phyloP scores from a whole-genome alignment of 345 rosid species.

The Corchorus olitorius region DNA sequence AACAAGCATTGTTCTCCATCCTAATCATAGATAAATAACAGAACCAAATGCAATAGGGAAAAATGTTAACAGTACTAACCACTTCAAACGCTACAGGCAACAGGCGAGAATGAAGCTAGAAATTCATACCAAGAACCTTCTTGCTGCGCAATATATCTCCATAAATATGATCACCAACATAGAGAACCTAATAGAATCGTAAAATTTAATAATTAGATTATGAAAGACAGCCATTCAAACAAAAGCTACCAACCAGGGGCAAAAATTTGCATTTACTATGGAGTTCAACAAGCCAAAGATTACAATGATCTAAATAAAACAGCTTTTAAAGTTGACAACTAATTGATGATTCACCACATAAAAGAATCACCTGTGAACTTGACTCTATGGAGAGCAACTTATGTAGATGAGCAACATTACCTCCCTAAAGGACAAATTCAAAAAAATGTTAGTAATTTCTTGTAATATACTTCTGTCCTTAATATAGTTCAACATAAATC shows the following conservation, averaged over 20 bases:
- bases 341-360: background rate
- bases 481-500: background rate
- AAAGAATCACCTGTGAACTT: slow-evolving; percentile 74
- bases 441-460: background rate
- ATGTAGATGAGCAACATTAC: slow-evolving; percentile 94
- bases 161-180: slow-evolving; percentile 97
- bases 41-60: background rate
- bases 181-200: slow-evolving; percentile 65
- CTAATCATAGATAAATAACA: slow-evolving; percentile 34
- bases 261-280: background rate
- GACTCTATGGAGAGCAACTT: slow-evolving; percentile 89
- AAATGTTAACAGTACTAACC: background rate
- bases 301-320: slow-evolving; percentile 10
- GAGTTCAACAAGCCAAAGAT: slow-evolving; percentile 2
- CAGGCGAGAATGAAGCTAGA: slow-evolving; percentile 4
- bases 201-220: slow-evolving; percentile 17
- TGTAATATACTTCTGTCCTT: background rate
- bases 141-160: slow-evolving; percentile 98
- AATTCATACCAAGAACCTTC: slow-evolving; percentile 78
- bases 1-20: slow-evolving; percentile 99
- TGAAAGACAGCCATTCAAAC: background rate
- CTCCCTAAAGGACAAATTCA: slow-evolving; percentile 59
- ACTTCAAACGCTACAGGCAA: background rate
- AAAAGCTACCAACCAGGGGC: background rate
- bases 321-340: background rate